These are phyloP conservation scores for Cunninghamia lanceolata DNA, from an alignment of 75 land plant species.

Conservation along the genomic window DNA sequence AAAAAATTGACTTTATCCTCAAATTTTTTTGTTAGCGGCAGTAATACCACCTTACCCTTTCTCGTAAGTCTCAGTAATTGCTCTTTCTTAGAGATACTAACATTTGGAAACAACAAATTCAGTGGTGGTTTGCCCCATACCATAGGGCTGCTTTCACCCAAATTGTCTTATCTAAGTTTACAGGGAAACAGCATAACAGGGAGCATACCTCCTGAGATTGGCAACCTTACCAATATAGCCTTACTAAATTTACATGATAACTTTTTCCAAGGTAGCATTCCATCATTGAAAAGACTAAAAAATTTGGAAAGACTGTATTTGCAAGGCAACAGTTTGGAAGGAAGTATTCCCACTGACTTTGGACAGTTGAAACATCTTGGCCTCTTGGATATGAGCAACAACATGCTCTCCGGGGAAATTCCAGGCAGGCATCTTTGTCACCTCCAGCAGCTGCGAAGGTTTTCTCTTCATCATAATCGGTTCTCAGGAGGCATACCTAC, in stretches of 20 bases:
- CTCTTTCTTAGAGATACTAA: slow-evolving; percentile 8
- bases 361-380: slow-evolving; percentile 34
- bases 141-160: slow-evolving; percentile 7
- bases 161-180: slow-evolving; percentile 9
- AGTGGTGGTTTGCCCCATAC: slow-evolving; percentile 15
- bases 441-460: slow-evolving; percentile 6
- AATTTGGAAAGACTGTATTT: slow-evolving; percentile 10
- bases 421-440: slow-evolving; percentile 20
- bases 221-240: slow-evolving; percentile 23
- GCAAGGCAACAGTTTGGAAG: slow-evolving; percentile 35
- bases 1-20: slow-evolving; percentile 20
- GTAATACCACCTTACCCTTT: slow-evolving; percentile 15
- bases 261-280: slow-evolving; percentile 30
- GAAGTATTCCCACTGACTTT: slow-evolving; percentile 47
- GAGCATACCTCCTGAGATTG: slow-evolving; percentile 24
- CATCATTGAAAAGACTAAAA: slow-evolving; percentile 30
- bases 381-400: slow-evolving; percentile 14
- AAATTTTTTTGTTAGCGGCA: slow-evolving; percentile 16
- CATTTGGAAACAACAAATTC: slow-evolving; percentile 15
- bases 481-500: slow-evolving; percentile 26
- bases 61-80: slow-evolving; percentile 15
- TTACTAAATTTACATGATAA: slow-evolving; percentile 24
- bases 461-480: slow-evolving; percentile 28
- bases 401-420: slow-evolving; percentile 26
- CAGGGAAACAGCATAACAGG: slow-evolving; percentile 18